Conservation (phyloP, 495 filamentous ascomycete species). For the Parachaetomium inaequale region DNA sequence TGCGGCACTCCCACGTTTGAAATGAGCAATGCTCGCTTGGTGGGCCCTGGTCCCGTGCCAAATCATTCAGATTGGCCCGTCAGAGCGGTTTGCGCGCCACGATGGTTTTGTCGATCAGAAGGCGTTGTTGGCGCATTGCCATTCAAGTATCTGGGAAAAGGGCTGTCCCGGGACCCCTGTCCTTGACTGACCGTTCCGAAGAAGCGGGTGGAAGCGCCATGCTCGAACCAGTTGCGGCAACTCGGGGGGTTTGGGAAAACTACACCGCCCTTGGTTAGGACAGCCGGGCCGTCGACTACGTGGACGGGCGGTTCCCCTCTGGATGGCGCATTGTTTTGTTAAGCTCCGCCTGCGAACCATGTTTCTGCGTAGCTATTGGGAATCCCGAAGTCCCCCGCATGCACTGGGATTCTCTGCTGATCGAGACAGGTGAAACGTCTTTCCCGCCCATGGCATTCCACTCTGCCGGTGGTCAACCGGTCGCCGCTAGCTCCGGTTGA, state of each 20-base stretch:
- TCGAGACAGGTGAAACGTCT: conserved; percentile 18
- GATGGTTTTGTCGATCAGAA: conserved; percentile 39
- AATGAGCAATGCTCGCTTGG: conserved; percentile 31
- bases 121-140: conserved; percentile 26
- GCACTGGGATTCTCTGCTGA: conserved; percentile 12
- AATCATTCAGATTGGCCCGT: conserved; percentile 34
- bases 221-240: conserved; percentile 13
- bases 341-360: background rate
- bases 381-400: conserved; percentile 15
- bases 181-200: conserved; percentile 17
- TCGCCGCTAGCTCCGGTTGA: conserved; percentile 26
- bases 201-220: conserved; percentile 21
- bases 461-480: conserved; percentile 18
- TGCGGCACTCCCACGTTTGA: conserved; percentile 33
- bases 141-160: conserved; percentile 21
- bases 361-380: conserved; percentile 3
- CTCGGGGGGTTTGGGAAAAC: background rate
- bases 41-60: conserved; percentile 27
- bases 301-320: conserved; percentile 10
- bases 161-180: conserved; percentile 21
- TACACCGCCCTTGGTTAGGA: conserved; percentile 25
- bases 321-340: background rate
- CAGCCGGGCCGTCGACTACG: conserved; percentile 21
- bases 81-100: conserved; percentile 32
- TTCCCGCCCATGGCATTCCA: conserved; percentile 6